Evolutionary conservation across 2,329 filamentous ascomycete species (phyloP).

Genomic region (Pseudocercospora crystallina): DNA sequence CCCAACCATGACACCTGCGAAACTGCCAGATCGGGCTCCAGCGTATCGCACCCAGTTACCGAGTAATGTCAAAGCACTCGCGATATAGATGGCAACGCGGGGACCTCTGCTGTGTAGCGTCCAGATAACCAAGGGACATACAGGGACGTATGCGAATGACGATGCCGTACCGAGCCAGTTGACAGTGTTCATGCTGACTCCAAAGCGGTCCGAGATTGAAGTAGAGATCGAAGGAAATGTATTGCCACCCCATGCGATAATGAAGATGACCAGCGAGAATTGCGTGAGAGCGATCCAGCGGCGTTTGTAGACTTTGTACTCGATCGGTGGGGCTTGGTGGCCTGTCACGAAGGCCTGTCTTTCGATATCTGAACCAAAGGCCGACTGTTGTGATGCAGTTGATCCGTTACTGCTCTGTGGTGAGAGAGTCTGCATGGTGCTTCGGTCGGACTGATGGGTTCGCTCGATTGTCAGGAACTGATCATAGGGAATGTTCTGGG

Average conservation of each 20-base stretch:
- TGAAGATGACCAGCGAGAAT: conserved; percentile 9
- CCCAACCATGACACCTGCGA: conserved; percentile 76
- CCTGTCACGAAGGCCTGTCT: too few species aligned
- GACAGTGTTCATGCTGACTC: conserved; percentile 69
- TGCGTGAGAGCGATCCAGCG: conserved; percentile 3
- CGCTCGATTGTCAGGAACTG: too few species aligned
- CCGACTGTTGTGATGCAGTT: too few species aligned
- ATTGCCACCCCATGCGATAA: conserved; percentile 5
- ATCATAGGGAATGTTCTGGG: too few species aligned
- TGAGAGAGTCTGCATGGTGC: too few species aligned
- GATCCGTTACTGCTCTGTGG: too few species aligned
- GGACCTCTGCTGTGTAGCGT: conserved; percentile 73
- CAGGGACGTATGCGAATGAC: conserved; percentile 73
- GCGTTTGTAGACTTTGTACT: conserved; percentile 4
- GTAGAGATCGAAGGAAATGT: conserved; percentile 63
- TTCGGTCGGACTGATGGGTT: too few species aligned
- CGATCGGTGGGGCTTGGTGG: too few species aligned
- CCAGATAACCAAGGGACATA: conserved; percentile 69
- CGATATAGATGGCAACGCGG: conserved; percentile 69
- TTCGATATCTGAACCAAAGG: too few species aligned
- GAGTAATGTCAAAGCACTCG: conserved; percentile 69
- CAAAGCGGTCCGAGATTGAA: conserved; percentile 70
- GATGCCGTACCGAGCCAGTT: conserved; percentile 90
- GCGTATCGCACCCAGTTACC: conserved; percentile 75
- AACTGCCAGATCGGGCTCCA: conserved; percentile 49